Percentiles rank a stretch among this genome's conserved stretches.
These are phyloP conservation scores for Bromus sterilis DNA, from an alignment of 176 grass and related monocot genomes.

Conservation along the genomic window DNA sequence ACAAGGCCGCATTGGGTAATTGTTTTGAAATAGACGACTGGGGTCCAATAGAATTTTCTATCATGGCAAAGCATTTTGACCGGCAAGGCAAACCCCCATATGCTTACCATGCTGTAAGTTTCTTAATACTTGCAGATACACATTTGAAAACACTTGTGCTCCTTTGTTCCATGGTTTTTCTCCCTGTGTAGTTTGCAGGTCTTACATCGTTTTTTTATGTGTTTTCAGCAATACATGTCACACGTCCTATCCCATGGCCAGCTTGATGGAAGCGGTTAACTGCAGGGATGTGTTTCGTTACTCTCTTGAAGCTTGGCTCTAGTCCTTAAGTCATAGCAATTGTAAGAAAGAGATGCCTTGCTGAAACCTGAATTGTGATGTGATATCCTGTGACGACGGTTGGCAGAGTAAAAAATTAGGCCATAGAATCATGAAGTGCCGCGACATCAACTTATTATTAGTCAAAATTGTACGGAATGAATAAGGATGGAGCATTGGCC, in stretches of 20 bases:
- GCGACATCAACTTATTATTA: neutral
- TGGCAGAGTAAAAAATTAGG: neutral
- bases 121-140: neutral
- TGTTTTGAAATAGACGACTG: slow-evolving; percentile 92
- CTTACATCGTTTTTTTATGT: neutral
- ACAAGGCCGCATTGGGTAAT: slow-evolving; percentile 80
- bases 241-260: slow-evolving; percentile 84
- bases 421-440: neutral
- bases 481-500: neutral
- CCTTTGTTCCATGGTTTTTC: neutral
- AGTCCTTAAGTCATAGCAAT: neutral
- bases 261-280: slow-evolving; percentile 53
- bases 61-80: slow-evolving; percentile 90
- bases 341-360: neutral
- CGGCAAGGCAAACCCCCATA: slow-evolving; percentile 92
- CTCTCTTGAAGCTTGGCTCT: neutral
- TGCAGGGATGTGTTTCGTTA: neutral
- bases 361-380: neutral
- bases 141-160: neutral
- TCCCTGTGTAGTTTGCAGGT: neutral
- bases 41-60: slow-evolving; percentile 82
- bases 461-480: neutral
- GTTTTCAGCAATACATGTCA: slow-evolving; percentile 82
- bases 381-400: neutral
- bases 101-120: slow-evolving; percentile 81